Conservation (phyloP, 306 rosid genomes). For the Vicia villosa region DNA sequence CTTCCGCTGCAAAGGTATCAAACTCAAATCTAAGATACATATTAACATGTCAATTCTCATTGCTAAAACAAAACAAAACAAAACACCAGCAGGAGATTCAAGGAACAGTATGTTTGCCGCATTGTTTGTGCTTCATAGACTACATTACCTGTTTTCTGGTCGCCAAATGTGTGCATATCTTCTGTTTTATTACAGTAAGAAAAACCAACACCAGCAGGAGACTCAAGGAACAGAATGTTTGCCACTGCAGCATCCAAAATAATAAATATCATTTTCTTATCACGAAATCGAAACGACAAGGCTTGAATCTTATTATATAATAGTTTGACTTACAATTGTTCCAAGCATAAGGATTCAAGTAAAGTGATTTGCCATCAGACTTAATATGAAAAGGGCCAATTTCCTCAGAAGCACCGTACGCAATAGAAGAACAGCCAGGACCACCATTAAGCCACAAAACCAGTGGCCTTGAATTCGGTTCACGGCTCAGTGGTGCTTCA, state of each 20-base stretch:
- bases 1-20: constrained; percentile 70
- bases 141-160: constrained; percentile 76
- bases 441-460: no score
- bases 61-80: no score
- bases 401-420: no score
- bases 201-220: no score
- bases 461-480: no score
- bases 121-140: no score
- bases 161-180: constrained; percentile 82
- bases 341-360: constrained; percentile 89
- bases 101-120: no score
- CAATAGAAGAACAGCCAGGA: no score
- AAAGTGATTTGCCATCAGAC: no score
- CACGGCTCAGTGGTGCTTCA: no score
- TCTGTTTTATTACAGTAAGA: constrained; percentile 76
- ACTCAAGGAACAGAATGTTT: constrained; percentile 89
- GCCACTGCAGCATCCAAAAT: constrained; percentile 67
- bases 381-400: no score
- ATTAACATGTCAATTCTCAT: constrained; percentile 17
- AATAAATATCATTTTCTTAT: neutral
- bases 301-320: neutral
- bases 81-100: no score
- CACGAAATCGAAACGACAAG: neutral
- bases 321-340: constrained; percentile 72
- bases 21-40: constrained; percentile 35